Percentiles rank a stretch among this genome's conserved stretches.
These are phyloP conservation scores for Trichoderma gracile DNA, from an alignment of 2,329 filamentous ascomycete genomes.

Conservation along the genomic window DNA sequence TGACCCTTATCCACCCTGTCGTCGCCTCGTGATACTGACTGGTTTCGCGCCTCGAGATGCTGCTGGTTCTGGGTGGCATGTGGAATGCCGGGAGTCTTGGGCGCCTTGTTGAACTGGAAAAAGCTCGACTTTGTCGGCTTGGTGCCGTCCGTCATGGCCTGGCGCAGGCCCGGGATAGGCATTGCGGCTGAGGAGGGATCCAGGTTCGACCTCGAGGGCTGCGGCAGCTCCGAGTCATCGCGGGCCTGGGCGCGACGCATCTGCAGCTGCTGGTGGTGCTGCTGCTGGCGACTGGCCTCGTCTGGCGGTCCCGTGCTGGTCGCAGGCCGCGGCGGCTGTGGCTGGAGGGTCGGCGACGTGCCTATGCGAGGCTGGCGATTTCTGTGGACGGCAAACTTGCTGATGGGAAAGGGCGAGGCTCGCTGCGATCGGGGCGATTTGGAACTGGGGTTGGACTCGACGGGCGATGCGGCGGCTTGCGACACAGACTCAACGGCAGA, in stretches of 20 bases:
- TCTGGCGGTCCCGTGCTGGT: slow-evolving; percentile 23
- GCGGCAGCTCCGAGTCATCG: slow-evolving; percentile 29
- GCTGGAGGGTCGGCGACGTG: slow-evolving; percentile 24
- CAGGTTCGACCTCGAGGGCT: slow-evolving; percentile 32
- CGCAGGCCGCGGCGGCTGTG: slow-evolving; percentile 23
- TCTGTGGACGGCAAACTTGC: slow-evolving; percentile 42
- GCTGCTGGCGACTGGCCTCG: slow-evolving; percentile 27
- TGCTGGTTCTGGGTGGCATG: slow-evolving; percentile 35
- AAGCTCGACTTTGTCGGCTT: slow-evolving; percentile 52
- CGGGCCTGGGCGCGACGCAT: slow-evolving; percentile 32
- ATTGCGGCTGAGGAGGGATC: slow-evolving; percentile 31
- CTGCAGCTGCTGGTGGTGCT: slow-evolving; percentile 30
- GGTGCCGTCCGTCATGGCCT: slow-evolving; percentile 41
- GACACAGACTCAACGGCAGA: slow-evolving; percentile 36
- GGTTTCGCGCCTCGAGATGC: slow-evolving; percentile 41
- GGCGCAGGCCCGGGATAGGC: slow-evolving; percentile 31
- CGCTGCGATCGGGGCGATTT: slow-evolving; percentile 48
- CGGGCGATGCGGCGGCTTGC: slow-evolving; percentile 35
- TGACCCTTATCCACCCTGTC: slow-evolving; percentile 37
- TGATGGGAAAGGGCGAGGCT: slow-evolving; percentile 49
- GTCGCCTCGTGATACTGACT: slow-evolving; percentile 42
- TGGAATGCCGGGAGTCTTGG: slow-evolving; percentile 44
- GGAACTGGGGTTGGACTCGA: slow-evolving; percentile 43
- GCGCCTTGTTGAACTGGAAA: slow-evolving; percentile 53
- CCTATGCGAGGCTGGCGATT: slow-evolving; percentile 33